Evolutionary conservation across 1,139 yeast species (phyloP).

Genomic region (Yamadazyma friedrichii): DNA sequence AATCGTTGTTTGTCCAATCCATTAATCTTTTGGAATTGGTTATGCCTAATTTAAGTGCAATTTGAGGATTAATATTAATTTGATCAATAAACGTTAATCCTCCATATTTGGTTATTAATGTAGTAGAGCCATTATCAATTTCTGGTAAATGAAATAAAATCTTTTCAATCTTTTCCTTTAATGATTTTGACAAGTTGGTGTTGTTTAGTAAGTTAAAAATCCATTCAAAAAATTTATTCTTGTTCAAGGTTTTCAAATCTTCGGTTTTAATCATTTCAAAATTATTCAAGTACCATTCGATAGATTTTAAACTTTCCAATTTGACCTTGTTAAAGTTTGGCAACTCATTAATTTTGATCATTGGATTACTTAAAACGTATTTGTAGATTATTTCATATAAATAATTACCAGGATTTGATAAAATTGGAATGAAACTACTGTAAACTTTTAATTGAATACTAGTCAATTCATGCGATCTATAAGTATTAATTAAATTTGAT

Average conservation of each 20-base stretch:
- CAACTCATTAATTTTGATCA: slow-evolving; percentile 53
- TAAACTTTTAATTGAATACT: slow-evolving; percentile 25
- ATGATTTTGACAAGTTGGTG: slow-evolving; percentile 36
- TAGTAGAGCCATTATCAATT: slow-evolving; percentile 60
- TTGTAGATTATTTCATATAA: slow-evolving; percentile 68
- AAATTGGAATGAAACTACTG: slow-evolving; percentile 54
- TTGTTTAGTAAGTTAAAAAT: slow-evolving; percentile 48
- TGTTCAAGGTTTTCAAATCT: slow-evolving; percentile 13
- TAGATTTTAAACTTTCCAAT: slow-evolving; percentile 9
- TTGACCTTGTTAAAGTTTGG: slow-evolving; percentile 49
- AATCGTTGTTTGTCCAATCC: slow-evolving; percentile 61
- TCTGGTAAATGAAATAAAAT: slow-evolving; percentile 52
- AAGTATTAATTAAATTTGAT: slow-evolving; percentile 58
- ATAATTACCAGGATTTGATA: slow-evolving; percentile 67
- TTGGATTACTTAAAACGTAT: slow-evolving; percentile 59
- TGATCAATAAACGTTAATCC: slow-evolving; percentile 51
- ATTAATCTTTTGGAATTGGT: slow-evolving; percentile 50
- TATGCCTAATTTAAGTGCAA: slow-evolving; percentile 45
- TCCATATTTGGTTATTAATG: slow-evolving; percentile 64
- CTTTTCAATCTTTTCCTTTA: slow-evolving; percentile 35
- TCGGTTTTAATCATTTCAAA: slow-evolving; percentile 4
- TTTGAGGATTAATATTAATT: slow-evolving; percentile 34
- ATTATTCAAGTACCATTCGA: slow-evolving; percentile 14
- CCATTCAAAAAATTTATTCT: slow-evolving; percentile 53
- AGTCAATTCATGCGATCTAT: slow-evolving; percentile 37